Evolutionary conservation across 768 basidiomycete species (phyloP), one percentile per base, ranked within the genome.

Genomic region (Floccularia luteovirens): DNA sequence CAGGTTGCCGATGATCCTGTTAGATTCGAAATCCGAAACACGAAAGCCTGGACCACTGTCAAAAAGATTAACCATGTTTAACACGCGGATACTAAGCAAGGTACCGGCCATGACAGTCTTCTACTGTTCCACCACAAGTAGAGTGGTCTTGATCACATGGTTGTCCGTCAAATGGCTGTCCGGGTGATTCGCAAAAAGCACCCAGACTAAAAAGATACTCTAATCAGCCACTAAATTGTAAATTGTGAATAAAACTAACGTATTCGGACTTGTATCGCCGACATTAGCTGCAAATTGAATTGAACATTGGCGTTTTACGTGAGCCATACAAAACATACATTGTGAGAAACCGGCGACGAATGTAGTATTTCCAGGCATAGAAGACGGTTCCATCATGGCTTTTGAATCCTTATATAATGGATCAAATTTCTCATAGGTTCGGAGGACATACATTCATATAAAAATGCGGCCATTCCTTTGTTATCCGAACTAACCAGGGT

Each of bases 381-480:
- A 46, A 36, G 66, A 53, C 2, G 85, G 84, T 51, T 87, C 82
- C 0, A 76, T 67, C 39, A 65, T 70, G 14, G 78, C 80, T 85
- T n/a, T n/a, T n/a, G n/a, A 48, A 31, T 38, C 28, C 31, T 35
- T 24, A 22, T 28, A 22, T 16, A n/a, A 25, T 22, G 20, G 31
- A 27, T 20, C 22, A 6, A 37, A 13, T 34, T 30, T 37, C 17
- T n/a, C 19, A 38, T 36, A 21, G n/a, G 17, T 21, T 6, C 13
- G 24, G 39, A 41, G 36, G 1, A 41, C 70, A 36, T 43, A 82
- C 81, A 62, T 68, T 89, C 87, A 44, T 85, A 90, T 13, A 88
- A 54, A 56, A 74, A 81, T 5, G 84, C 84, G 2, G 86, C 84
- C 83, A 89, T 87, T 28, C 87, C 87, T 56, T 90, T 89, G 64